Conservation (phyloP, 495 filamentous ascomycete genomes). For the Lepraria neglecta region DNA sequence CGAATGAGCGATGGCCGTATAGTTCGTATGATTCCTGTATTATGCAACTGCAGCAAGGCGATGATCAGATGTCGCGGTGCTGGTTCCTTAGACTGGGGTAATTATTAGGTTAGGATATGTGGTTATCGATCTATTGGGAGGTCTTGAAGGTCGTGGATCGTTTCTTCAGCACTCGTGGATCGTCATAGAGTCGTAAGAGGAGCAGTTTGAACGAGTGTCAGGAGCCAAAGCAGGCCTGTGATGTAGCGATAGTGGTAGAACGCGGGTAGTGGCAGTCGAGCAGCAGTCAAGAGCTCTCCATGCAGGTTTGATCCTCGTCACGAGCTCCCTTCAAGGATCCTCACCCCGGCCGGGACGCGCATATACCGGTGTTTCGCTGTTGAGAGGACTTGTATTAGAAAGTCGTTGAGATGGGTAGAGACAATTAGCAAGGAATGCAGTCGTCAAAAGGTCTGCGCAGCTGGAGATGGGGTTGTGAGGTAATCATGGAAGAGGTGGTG, state of each 20-base stretch:
- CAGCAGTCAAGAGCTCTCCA: slow-evolving; percentile 16
- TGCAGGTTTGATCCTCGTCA: slow-evolving; percentile 3
- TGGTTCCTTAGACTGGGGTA: background rate
- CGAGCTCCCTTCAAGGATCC: slow-evolving; percentile 10
- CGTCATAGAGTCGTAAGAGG: slow-evolving; percentile 20
- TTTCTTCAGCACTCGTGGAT: slow-evolving; percentile 20
- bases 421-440: background rate
- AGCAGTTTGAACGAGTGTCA: slow-evolving; percentile 11
- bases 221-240: slow-evolving; percentile 5
- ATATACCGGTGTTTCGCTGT: background rate
- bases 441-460: slow-evolving; percentile 6
- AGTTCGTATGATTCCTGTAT: slow-evolving; percentile 2
- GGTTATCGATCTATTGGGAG: slow-evolving; percentile 15
- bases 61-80: background rate
- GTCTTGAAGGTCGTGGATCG: slow-evolving; percentile 24
- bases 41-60: slow-evolving; percentile 3
- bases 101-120: slow-evolving; percentile 9
- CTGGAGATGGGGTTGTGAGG: slow-evolving; percentile 2
- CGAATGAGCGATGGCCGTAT: background rate
- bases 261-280: slow-evolving; percentile 12
- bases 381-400: background rate
- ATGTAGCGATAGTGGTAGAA: slow-evolving; percentile 13
- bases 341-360: background rate
- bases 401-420: background rate
- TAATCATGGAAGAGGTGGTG: slow-evolving; percentile 3